Evolutionary conservation across 2,329 filamentous ascomycete genomes (phyloP), one percentile per base, ranked within the genome.

Genomic region (Diplodia intermedia): DNA sequence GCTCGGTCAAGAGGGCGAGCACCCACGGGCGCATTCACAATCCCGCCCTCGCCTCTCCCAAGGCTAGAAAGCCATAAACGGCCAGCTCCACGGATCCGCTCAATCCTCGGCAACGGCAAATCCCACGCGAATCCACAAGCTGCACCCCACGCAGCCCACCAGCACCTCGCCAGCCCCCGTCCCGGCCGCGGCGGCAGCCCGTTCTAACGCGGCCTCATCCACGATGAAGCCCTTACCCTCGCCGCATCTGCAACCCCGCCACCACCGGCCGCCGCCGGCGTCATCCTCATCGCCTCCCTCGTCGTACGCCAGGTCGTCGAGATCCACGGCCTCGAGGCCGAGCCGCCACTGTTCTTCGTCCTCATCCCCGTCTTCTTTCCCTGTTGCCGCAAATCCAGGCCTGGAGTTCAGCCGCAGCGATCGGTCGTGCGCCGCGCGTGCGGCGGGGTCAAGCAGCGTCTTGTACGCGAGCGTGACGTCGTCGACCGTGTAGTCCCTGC

Each of bases 91-190:
- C 40, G 40, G 7, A 12, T n/a, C n/a, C 40, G n/a, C 33, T 56
- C 33, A 36, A 38, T 73, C 75, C 9, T 80, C 82, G 68, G 83
- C 82, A 56, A 86, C 82, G 26, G 82, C 85, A 80, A 89, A 90
- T 70, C 85, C 77, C 54, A 90, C 83, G 75, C 85, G 85, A 69
- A 89, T 80, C 84, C 86, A 89, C 68, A 90, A 80, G 81, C 87
- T 89, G 77, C 88, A 90, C 43, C 88, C 87, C 68, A 81, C 80
- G 79, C 88, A 90, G 2, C 86, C 86, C 20, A 87, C 82, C 55
- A 88, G 78, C 69, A 89, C 79, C 77, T 89, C 88, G 29, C 83
- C 85, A 70, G 6, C 65, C 14, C 55, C 54, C 8, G 36, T 26
- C 15, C 49, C 54, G 26, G 40, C 60, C 4, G 29, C 85, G 70